Evolutionary conservation across 176 grass and related monocot species (phyloP), one percentile per base, ranked within the genome.

Genomic region (Hordeum marinum): DNA sequence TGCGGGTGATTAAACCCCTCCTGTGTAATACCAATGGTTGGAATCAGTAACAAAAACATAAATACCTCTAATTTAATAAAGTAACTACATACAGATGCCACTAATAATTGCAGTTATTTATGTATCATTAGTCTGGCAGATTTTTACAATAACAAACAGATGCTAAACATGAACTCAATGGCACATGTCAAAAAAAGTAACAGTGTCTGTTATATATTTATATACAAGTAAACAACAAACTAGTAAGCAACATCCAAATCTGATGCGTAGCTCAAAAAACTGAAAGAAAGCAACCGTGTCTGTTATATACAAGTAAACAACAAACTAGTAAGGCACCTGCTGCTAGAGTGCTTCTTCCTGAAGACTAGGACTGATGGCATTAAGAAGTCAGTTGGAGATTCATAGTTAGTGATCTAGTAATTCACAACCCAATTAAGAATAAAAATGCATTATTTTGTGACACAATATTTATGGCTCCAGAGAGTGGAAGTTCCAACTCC

Each of bases 1-100:
- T 98, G 39, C 91, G 91, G 67, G 96, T 98, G 63, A 98, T 95
- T 81, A 98, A 67, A 76, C 96, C 96, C 80, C 96, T 98, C 77
- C 96, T 95, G 89, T 57, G 87, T 89, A 92, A 90, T 9, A 9
- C n/a, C 32, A 36, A 78, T 71, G 9, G 18, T 54, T 60, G 13
- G 31, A 39, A 72, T 81, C 60, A 73, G n/a, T 76, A 37, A n/a
- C n/a, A n/a, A 39, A 40, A 27, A 41, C 57, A 86, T 57, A 34
- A 54, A 75, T 59, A 26, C 37, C 71, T 48, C 42, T 27, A 81
- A 20, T 6, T 29, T 74, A 43, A 57, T 8, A 83, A 35, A 66
- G 35, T 13, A 88, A 25, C n/a, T 11, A 11, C 12, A 61, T 20
- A 54, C 2, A 77, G 8, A 20, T 75, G 71, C 24, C 24, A 74